Evolutionary conservation across 2,329 filamentous ascomycete species (phyloP).

Genomic region (Chaetomium sp.): DNA sequence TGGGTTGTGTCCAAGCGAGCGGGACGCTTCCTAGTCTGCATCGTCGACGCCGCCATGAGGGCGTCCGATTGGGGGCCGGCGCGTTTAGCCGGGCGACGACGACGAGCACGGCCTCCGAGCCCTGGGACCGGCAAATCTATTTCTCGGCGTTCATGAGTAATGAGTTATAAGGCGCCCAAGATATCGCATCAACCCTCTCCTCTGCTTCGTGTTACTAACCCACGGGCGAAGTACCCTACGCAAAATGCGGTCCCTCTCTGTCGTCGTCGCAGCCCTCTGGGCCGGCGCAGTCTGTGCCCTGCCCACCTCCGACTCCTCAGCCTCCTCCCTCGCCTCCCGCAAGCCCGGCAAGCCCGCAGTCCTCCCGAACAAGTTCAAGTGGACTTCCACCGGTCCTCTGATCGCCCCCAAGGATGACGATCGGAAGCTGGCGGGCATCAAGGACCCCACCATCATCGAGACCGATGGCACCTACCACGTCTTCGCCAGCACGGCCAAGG

Average conservation of each 20-base stretch:
- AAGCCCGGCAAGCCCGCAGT: neutral
- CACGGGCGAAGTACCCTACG: neutral
- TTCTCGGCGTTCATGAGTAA: neutral
- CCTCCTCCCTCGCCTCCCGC: neutral
- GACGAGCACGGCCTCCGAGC: neutral
- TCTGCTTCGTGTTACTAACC: neutral
- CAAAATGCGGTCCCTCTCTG: constrained; percentile 6
- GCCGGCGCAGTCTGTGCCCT: constrained; percentile 7
- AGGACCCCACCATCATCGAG: constrained; percentile 34
- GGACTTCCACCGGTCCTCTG: constrained; percentile 30
- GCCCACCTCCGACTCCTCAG: neutral
- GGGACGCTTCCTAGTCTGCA: neutral
- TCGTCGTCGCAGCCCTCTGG: constrained; percentile 10
- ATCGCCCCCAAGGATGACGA: constrained; percentile 30
- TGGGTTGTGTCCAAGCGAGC: neutral
- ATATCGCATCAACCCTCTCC: neutral
- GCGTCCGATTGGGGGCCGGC: constrained; percentile 1
- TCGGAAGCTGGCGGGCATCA: constrained; percentile 32
- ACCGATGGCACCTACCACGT: constrained; percentile 43
- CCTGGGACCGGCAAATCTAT: neutral
- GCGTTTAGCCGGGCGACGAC: neutral
- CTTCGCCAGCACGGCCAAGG: constrained; percentile 44
- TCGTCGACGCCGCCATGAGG: neutral
- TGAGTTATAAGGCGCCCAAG: neutral
- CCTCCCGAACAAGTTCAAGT: constrained; percentile 25